Evolutionary conservation across 2,329 filamentous ascomycete genomes (phyloP), one percentile per base, ranked within the genome.

Genomic region (Alternaria sp.): DNA sequence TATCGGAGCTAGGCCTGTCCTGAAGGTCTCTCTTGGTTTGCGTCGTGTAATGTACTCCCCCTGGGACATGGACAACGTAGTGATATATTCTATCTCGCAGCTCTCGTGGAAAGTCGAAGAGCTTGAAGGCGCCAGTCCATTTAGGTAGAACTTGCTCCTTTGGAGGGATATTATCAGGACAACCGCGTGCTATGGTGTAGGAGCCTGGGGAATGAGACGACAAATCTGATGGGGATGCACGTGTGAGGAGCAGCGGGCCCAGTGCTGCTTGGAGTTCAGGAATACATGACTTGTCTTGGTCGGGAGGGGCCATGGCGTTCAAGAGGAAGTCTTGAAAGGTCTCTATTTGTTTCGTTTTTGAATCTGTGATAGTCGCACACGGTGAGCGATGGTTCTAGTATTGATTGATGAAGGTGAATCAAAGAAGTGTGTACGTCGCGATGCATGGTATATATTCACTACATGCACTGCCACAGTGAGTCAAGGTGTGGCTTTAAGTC

Each of bases 1-100:
- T 51, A 20, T 56, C 27, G 11, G 27, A 28, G 45, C 27, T 62
- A 50, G 9, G 41, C 20, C 27, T 25, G 28, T 30, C 11, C 28
- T 30, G 28, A 30, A 30, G 11, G 10, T 11, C 28, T 41, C 11
- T 53, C 36, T 49, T 38, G 11, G 18, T 16, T 25, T 59, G 57
- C 12, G 43, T 25, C 14, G 27, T 50, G 40, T 63, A 66, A 34
- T 61, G 14, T 38, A 64, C 22, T 14, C 46, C 40, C 28, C 54
- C 36, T 12, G 64, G 62, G 22, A 61, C 57, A 32, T 66, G 58
- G 43, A 72, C 41, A 25, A 52, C 43, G 46, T 66, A 50, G 30
- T 54, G 63, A 41, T 72, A 71, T 18, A 73, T 71, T 9, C 28
- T 46, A 48, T 74, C 70, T 16, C 69, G 62, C 2, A 74, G 54